Evolutionary conservation across 1,139 yeast species (phyloP).

Genomic region (Wickerhamomyces sp.): DNA sequence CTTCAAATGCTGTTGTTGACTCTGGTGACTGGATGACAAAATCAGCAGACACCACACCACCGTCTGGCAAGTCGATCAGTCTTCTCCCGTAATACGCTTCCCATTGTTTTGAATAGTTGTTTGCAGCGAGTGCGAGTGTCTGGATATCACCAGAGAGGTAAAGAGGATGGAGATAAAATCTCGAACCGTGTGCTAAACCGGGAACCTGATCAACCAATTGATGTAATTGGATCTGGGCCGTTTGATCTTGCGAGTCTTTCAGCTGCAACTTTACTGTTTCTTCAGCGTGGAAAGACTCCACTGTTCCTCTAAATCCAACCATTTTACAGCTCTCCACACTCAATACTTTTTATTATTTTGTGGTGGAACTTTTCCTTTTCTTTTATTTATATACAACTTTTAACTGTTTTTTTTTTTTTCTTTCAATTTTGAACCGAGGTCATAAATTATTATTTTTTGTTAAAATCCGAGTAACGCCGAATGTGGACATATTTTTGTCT

Average conservation of each 20-base stretch:
- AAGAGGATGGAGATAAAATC: conserved; percentile 57
- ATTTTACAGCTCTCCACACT: conserved; percentile 4
- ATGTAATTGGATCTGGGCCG: conserved; percentile 30
- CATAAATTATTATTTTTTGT: background rate
- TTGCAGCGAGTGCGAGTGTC: conserved; percentile 60
- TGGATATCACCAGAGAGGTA: conserved; percentile 74
- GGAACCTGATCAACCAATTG: conserved; percentile 40
- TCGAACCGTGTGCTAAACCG: conserved; percentile 38
- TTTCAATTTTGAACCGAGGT: background rate
- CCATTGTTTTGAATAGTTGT: conserved; percentile 48
- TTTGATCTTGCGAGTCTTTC: conserved; percentile 24
- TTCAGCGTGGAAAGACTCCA: conserved; percentile 16
- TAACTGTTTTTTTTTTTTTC: background rate
- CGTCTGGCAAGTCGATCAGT: conserved; percentile 52
- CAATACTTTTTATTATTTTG: no score
- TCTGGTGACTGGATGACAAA: conserved; percentile 57
- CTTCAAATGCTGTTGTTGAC: conserved; percentile 42
- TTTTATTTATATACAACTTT: no score
- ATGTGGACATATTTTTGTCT: no score
- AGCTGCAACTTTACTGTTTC: conserved; percentile 38
- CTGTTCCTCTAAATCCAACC: conserved; percentile 33
- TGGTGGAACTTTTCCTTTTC: background rate
- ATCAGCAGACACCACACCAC: conserved; percentile 73
- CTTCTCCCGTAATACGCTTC: conserved; percentile 76
- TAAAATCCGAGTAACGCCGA: background rate